Base-by-base conservation (phyloP, 768 basidiomycete species). In the Terana coerulea region DNA sequence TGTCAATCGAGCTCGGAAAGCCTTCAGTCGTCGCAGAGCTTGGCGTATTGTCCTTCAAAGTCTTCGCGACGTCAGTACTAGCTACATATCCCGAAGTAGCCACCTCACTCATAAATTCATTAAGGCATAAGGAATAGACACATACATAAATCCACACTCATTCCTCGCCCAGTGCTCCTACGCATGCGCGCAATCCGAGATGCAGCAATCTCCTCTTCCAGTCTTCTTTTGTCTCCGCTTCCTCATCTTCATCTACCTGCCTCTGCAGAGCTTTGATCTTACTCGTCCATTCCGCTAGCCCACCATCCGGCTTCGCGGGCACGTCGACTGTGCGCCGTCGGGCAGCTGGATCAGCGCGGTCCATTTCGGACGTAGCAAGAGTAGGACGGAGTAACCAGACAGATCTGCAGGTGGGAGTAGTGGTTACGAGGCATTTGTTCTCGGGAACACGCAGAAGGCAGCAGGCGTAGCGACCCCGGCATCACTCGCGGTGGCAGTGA, bases 241-340 rank as follows among this genome's bases (percentile, higher is more conserved):
- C 88, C 52, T 90, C 88, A 55, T 89, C 85, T 12, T 83, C 83
- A 55, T 92, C 89, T 22, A 90, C 84, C 59, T 90, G 86, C 53
- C 81, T 78, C 64, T 91, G 89, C 66, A 91, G 69, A 14, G 81
- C 86, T 64, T 84, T 86, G 65, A 92, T 89, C 72, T 77, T 84
- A 67, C 71, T 84, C 12, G 88, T 79, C 89, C 89, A 91, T 65
- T 91, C 87, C 14, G 87, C 76, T n/a, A 90, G 74, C 43, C 80
- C 84, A 3, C 74, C 71, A 59, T 88, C 87, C 17, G 83, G 73
- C 53, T 77, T 79, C 2, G 61, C 19, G 9, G 65, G 63, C 8
- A 62, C 37, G 30, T 55, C 60, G 12, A 54, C 24, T 14, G 62
- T 62, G 42, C 63, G 62, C 22, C 63, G 60, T 28, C 59, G 63